A percentile compares a stretch with the other conserved stretches of the same genome.
These are phyloP conservation scores for Cryphonectria naterciae DNA, from an alignment of 2,329 filamentous ascomycete species.

Conservation along the genomic window DNA sequence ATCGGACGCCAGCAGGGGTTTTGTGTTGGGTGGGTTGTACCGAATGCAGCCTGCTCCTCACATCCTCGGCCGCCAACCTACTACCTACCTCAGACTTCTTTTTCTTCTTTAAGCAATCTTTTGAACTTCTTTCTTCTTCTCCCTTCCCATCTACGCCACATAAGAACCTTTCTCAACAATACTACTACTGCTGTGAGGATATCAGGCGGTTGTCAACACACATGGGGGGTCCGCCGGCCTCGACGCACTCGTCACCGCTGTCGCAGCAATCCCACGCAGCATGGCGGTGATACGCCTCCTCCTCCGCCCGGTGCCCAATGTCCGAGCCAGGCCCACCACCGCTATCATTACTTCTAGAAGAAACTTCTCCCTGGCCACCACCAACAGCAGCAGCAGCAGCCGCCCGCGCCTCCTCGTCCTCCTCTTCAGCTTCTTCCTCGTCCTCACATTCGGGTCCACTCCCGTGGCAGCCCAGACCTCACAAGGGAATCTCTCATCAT, in stretches of 20 bases:
- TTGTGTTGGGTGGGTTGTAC: background rate
- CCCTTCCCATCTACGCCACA: background rate
- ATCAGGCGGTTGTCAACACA: background rate
- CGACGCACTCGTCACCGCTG: background rate
- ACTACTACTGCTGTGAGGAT: too few relatives aligned
- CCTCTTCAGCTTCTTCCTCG: constrained; percentile 9
- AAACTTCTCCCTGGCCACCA: background rate
- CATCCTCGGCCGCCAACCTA: background rate
- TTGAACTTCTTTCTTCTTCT: too few relatives aligned
- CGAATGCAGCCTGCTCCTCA: background rate
- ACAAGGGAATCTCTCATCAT: constrained; percentile 13
- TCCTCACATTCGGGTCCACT: constrained; percentile 13
- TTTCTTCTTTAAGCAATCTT: too few relatives aligned
- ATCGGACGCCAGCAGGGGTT: background rate
- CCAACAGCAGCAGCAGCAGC: background rate
- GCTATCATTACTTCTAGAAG: background rate
- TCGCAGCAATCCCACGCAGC: background rate
- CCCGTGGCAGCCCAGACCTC: constrained; percentile 19
- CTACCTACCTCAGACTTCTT: background rate
- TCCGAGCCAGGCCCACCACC: constrained; percentile 1
- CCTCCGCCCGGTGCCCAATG: background rate
- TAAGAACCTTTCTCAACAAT: background rate
- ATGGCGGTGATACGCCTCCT: background rate
- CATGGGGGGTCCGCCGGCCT: background rate
- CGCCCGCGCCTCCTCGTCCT: background rate